Evolutionary conservation across 2,329 filamentous ascomycete species (phyloP).

Genomic region (Lecanoromycetidae sp.): DNA sequence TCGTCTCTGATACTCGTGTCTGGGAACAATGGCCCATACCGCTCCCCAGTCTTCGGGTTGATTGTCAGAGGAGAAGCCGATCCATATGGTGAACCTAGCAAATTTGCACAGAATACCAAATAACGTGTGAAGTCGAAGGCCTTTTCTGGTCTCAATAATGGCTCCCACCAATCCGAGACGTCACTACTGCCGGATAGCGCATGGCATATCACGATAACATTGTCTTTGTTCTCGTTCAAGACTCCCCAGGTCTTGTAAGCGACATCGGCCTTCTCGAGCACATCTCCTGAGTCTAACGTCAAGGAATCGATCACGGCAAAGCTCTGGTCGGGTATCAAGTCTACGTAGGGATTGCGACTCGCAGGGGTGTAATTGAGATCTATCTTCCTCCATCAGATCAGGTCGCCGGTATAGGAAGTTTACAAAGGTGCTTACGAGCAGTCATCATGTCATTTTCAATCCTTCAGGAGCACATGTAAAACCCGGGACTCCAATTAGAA

Average conservation of each 20-base stretch:
- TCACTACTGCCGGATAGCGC: constrained; percentile 43
- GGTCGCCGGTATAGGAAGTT: background rate
- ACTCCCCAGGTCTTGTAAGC: constrained; percentile 52
- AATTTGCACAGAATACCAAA: constrained; percentile 42
- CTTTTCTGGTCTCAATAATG: constrained; percentile 38
- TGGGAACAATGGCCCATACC: constrained; percentile 90
- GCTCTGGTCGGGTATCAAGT: constrained; percentile 74
- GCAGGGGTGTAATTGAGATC: background rate
- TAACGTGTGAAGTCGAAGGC: constrained; percentile 42
- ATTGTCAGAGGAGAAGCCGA: constrained; percentile 54
- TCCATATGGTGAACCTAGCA: constrained; percentile 42
- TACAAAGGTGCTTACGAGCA: background rate
- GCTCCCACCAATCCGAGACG: constrained; percentile 44
- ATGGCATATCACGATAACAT: constrained; percentile 50
- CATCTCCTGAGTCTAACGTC: constrained; percentile 82
- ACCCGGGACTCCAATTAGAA: too few relatives aligned
- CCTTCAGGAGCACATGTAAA: too few relatives aligned
- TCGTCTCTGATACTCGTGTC: constrained; percentile 91
- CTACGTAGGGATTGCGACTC: constrained; percentile 65
- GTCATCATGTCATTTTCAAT: too few relatives aligned
- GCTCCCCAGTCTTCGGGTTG: constrained; percentile 60
- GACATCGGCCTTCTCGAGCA: constrained; percentile 60
- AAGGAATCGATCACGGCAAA: constrained; percentile 79
- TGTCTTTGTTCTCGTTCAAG: constrained; percentile 44
- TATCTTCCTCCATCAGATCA: background rate